Conservation (phyloP, 2,329 filamentous ascomycete species). For the Exutisphaerella laricina region DNA sequence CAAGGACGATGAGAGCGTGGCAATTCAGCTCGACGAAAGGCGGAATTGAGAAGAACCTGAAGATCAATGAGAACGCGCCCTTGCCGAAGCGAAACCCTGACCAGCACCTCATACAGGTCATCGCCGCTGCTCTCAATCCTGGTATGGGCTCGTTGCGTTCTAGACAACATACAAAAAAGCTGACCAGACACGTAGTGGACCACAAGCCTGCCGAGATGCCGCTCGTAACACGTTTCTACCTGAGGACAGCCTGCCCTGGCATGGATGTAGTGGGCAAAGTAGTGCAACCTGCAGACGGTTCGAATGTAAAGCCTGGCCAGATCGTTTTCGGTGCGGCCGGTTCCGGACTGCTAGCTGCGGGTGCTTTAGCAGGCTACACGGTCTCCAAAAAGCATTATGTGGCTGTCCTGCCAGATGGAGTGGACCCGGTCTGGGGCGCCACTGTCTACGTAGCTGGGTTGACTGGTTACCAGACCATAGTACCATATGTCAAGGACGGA, state of each 20-base stretch:
- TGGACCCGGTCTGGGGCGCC: slow-evolving; percentile 36
- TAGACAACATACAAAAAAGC: not conserved
- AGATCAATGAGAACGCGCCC: slow-evolving; percentile 40
- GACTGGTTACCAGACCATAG: slow-evolving; percentile 37
- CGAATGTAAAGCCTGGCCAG: slow-evolving; percentile 33
- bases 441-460: slow-evolving; percentile 33
- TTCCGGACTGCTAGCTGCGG: slow-evolving; percentile 23
- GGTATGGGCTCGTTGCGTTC: slow-evolving; percentile 7
- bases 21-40: slow-evolving; percentile 45
- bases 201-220: slow-evolving; percentile 56
- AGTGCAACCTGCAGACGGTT: slow-evolving; percentile 36
- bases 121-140: slow-evolving; percentile 50
- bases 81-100: slow-evolving; percentile 34
- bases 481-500: slow-evolving; percentile 34
- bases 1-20: slow-evolving; percentile 53
- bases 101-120: slow-evolving; percentile 52
- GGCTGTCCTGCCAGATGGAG: slow-evolving; percentile 40
- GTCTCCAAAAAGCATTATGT: slow-evolving; percentile 35
- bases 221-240: slow-evolving; percentile 34
- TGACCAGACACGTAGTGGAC: slow-evolving; percentile 43
- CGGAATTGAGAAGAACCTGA: slow-evolving; percentile 51
- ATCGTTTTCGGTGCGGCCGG: slow-evolving; percentile 40
- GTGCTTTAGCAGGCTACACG: slow-evolving; percentile 37
- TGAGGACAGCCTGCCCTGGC: slow-evolving; percentile 40
- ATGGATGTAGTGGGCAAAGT: slow-evolving; percentile 51